Evolutionary conservation across 345 rosid species (phyloP), one percentile per base, ranked within the genome.

Genomic region (Trapa bicornis): DNA sequence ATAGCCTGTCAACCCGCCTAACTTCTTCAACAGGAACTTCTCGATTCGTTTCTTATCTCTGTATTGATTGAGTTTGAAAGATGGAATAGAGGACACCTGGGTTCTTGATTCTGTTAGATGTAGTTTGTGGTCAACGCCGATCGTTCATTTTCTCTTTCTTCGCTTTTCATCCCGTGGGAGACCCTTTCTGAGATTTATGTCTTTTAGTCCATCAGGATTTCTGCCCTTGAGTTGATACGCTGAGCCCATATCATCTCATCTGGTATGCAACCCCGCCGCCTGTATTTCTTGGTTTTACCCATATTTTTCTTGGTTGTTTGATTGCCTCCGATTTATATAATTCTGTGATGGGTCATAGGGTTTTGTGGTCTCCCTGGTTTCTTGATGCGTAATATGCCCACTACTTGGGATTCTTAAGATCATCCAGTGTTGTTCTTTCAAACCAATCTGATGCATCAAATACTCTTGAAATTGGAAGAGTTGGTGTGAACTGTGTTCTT

Each of bases 201-300:
- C 42, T 36, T 39, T 54, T 22, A 3, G 29, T 22, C 29, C 29
- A 53, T 37, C 70, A 52, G 62, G 69, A 63, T 53, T 56, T 67
- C 62, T 22, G 67, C 67, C 22, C 36, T 65, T 65, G 36, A 37
- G 36, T 41, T 67, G 61, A 67, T 52, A 15, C 33, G 14, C 62
- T 36, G 62, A 56, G 47, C 37, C 9, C 37, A 57, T 63, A 36
- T 37, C 37, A 22, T 53, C 12, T 32, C 15, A 53, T 38, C 62
- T 37, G 70, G 70, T 67, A 52, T 65, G 2, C 14, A 15, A 33
- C 37, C 33, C 29, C 37, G 4, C 0, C 37, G 6, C 37, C 61
- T 57, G 37, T 3, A n/a, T 33, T 67, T 33, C 69, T 32, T 64
- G 66, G 37, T 64, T 41, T 36, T 64, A 2, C 17, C 6, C 10